A percentile compares a stretch with the other conserved stretches of the same genome.
These are phyloP conservation scores for Kazachstania kunashirensis DNA, from an alignment of 805 yeast species.

Conservation along the genomic window DNA sequence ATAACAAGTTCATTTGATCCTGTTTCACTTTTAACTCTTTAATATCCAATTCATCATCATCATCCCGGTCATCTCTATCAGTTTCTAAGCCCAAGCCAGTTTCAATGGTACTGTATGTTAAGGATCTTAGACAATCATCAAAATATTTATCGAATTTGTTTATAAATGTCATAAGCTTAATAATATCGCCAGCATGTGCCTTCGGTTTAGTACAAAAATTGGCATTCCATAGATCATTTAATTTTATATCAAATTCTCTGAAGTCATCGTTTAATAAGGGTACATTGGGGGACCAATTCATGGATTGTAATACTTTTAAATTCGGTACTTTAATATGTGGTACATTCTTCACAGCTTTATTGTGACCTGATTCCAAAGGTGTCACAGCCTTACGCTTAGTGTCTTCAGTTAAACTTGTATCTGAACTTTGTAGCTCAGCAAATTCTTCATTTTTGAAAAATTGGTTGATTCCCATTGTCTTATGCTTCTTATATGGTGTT, in stretches of 20 bases:
- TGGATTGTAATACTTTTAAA: conserved; percentile 1
- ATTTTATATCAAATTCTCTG: not conserved
- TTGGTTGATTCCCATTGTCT: too few species aligned
- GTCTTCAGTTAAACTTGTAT: conserved; percentile 3
- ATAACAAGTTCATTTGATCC: conserved; percentile 23
- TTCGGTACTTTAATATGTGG: not conserved
- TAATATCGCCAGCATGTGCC: conserved; percentile 23
- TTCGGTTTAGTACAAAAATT: conserved; percentile 9
- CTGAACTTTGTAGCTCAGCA: not conserved
- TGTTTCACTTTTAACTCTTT: conserved; percentile 17
- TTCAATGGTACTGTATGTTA: too few species aligned
- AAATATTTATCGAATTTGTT: conserved; percentile 22
- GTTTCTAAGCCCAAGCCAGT: not conserved
- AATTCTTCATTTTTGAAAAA: not conserved
- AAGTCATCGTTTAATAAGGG: conserved; percentile 18
- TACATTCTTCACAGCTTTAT: not conserved
- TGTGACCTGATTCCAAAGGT: not conserved
- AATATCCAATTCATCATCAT: conserved; percentile 10
- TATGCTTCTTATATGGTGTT: not conserved
- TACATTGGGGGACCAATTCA: conserved; percentile 24
- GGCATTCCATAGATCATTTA: not conserved
- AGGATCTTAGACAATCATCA: conserved; percentile 14
- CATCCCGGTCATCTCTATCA: not conserved
- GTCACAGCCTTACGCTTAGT: conserved; percentile 1
- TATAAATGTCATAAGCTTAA: conserved; percentile 25